Conservation (phyloP, 1,284 basidiomycete genomes). For the Rhodotorula mucilaginosa region DNA sequence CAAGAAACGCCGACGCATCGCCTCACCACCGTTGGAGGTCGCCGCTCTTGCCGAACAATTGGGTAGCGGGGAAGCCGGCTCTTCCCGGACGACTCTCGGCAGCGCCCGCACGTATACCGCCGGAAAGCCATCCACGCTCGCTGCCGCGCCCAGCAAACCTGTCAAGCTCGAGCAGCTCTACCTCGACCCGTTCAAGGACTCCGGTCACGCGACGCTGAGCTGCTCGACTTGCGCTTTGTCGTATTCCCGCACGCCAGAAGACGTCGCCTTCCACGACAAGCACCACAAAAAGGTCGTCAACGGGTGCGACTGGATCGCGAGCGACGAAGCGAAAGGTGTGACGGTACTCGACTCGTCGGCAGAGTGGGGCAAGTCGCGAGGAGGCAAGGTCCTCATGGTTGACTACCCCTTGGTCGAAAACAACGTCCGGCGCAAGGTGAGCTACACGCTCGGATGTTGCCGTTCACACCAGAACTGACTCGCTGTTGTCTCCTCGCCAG, state of each 20-base stretch:
- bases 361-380: constrained; percentile 34
- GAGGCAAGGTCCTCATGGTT: constrained; percentile 47
- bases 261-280: constrained; percentile 48
- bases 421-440: constrained; percentile 39
- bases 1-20: neutral
- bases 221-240: constrained; percentile 52
- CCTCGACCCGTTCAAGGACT: constrained; percentile 38
- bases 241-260: constrained; percentile 50
- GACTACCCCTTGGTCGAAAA: constrained; percentile 44
- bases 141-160: constrained; percentile 31
- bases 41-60: neutral
- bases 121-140: no score
- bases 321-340: constrained; percentile 26
- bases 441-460: neutral
- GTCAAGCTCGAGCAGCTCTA: constrained; percentile 35
- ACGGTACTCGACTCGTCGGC: constrained; percentile 41
- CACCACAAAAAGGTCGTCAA: constrained; percentile 51
- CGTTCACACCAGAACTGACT: neutral
- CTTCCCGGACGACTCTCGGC: neutral
- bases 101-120: neutral
- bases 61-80: neutral
- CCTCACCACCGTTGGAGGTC: neutral
- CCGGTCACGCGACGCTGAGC: constrained; percentile 34
- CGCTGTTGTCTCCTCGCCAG: constrained; percentile 28
- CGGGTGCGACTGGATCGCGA: constrained; percentile 49